Evolutionary conservation across 345 rosid genomes (phyloP).

Genomic region (Moringa oleifera): DNA sequence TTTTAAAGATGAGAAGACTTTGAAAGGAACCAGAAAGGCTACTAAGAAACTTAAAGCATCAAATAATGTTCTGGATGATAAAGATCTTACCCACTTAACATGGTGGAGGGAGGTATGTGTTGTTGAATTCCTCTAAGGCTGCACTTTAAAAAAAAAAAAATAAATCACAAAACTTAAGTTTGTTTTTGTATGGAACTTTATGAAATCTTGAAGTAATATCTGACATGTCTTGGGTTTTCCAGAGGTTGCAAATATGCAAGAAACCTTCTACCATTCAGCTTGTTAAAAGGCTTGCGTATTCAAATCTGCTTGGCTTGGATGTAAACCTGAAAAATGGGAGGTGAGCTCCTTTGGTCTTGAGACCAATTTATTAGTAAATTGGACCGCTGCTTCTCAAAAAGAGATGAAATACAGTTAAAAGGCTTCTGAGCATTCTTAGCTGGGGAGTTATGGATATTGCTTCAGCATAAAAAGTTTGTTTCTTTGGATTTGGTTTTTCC

Average conservation of each 20-base stretch:
- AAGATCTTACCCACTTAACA: conserved; percentile 59
- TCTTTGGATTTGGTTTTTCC: no score
- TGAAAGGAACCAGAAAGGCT: conserved; percentile 37
- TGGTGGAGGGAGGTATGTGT: conserved; percentile 89
- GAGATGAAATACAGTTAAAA: not conserved
- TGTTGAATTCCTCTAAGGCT: not conserved
- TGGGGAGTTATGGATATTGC: not conserved
- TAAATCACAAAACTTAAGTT: no score
- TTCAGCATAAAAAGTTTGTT: not conserved
- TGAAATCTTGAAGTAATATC: not conserved
- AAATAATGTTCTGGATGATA: conserved; percentile 41
- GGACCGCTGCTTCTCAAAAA: no score
- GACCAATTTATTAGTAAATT: no score
- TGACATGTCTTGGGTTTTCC: conserved; percentile 15
- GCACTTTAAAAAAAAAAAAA: not conserved
- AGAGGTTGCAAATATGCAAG: conserved; percentile 76
- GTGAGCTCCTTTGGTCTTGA: conserved; percentile 26
- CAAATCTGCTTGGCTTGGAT: conserved; percentile 79
- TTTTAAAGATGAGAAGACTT: conserved; percentile 43
- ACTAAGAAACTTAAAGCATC: conserved; percentile 46
- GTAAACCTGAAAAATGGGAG: conserved; percentile 75
- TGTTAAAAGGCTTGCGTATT: conserved; percentile 56
- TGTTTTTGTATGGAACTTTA: not conserved
- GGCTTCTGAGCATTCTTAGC: not conserved
- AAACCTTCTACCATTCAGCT: conserved; percentile 82